Conservation (phyloP, 208 protist species). For the Strigomonas culicis region DNA sequence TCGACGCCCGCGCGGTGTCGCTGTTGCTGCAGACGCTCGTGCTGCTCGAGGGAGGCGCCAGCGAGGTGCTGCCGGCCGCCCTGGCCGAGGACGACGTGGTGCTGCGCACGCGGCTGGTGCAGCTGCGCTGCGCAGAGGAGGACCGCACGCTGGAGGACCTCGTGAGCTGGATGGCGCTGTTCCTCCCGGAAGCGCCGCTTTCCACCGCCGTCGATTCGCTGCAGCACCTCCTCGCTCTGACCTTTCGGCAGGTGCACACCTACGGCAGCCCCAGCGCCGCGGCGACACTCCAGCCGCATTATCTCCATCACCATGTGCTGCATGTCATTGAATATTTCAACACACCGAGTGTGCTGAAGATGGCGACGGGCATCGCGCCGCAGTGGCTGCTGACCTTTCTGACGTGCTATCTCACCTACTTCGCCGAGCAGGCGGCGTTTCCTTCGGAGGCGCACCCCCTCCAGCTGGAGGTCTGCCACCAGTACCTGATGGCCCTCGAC, state of each 20-base stretch:
- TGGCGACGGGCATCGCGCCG: neutral
- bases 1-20: neutral
- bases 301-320: neutral
- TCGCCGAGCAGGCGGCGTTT: neutral
- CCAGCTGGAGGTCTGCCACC: neutral
- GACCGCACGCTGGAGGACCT: neutral
- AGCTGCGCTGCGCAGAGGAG: neutral
- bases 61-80: neutral
- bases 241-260: neutral
- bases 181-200: neutral
- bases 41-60: neutral
- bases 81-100: neutral
- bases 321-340: neutral
- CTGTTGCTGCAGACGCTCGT: neutral
- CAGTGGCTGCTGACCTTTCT: neutral
- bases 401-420: neutral
- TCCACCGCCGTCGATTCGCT: neutral
- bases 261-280: neutral
- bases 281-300: neutral
- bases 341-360: neutral
- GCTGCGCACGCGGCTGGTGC: neutral
- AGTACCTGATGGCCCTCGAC: neutral
- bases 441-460: neutral
- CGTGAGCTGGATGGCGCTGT: neutral
- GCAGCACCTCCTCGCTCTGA: neutral